Percentiles rank a stretch among this genome's conserved stretches.
Conservation (phyloP, 106 monocot genomes). For the Dendrobium huoshanense region DNA sequence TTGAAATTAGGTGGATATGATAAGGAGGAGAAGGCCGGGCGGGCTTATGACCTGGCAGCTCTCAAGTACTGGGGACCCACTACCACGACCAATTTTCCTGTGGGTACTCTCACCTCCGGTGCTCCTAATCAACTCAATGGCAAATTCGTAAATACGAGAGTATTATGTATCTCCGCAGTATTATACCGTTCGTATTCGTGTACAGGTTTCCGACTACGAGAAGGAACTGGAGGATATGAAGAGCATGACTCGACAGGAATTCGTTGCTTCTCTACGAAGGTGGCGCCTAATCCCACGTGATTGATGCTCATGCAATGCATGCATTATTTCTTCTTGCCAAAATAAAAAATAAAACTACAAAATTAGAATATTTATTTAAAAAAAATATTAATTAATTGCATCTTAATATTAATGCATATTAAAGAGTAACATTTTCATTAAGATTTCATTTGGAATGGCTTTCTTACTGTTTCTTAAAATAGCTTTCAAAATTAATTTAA, state of each 20-base stretch:
- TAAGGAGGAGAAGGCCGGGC: slow-evolving; percentile 97
- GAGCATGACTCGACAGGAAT: slow-evolving; percentile 98
- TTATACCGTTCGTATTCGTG: not conserved
- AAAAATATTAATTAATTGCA: not conserved
- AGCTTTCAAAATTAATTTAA: no score
- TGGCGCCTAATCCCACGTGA: slow-evolving; percentile 7
- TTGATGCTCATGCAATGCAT: not conserved
- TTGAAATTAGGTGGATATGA: slow-evolving; percentile 72
- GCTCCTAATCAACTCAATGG: not conserved
- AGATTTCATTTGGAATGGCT: no score
- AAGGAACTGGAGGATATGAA: slow-evolving; percentile 94
- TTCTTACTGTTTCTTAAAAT: no score
- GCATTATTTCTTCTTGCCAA: not conserved
- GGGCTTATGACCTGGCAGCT: slow-evolving; percentile 93
- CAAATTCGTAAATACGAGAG: not conserved
- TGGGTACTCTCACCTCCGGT: slow-evolving; percentile 9
- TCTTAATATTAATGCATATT: no score
- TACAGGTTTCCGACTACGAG: slow-evolving; percentile 78
- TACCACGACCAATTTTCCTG: slow-evolving; percentile 94
- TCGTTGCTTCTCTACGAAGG: slow-evolving; percentile 93
- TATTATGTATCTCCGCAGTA: not conserved
- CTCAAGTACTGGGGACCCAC: slow-evolving; percentile 96
- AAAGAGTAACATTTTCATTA: no score
- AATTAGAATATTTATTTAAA: not conserved
- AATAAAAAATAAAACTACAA: not conserved